phyloP scores from a whole-genome alignment of 169 alveolate species.

The Plasmodium cynomolgi region DNA sequence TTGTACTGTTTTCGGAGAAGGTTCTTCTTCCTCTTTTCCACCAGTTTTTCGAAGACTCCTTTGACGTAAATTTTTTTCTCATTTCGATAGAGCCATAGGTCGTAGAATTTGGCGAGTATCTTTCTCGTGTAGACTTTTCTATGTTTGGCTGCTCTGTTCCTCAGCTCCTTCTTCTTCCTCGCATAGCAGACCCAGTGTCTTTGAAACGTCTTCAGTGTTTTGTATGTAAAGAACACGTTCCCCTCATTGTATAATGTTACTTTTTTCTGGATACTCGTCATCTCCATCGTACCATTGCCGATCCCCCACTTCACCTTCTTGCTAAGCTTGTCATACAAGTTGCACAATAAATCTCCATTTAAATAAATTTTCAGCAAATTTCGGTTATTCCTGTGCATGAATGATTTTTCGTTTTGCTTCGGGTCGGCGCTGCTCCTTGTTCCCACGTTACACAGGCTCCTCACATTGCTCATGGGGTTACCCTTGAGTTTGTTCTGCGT shows the following conservation, averaged over 20 bases:
- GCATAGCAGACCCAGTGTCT: background rate
- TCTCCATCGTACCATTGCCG: background rate
- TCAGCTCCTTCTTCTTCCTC: conserved; percentile 1
- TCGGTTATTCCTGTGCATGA: conserved; percentile 28
- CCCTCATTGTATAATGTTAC: conserved; percentile 34
- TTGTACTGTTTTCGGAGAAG: background rate
- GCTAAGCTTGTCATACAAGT: background rate
- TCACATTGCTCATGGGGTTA: background rate
- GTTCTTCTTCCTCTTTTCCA: conserved; percentile 9
- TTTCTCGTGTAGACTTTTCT: background rate
- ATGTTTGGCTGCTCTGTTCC: background rate
- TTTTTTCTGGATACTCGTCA: background rate
- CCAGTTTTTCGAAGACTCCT: background rate
- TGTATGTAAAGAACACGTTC: conserved; percentile 22
- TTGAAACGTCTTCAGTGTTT: background rate
- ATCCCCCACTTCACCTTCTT: background rate
- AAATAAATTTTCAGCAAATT: conserved; percentile 33
- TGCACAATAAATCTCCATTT: conserved; percentile 27
- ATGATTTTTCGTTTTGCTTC: conserved; percentile 27
- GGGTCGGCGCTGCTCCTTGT: background rate
- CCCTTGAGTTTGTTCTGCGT: background rate
- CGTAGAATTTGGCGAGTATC: conserved; percentile 17
- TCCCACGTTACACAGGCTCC: background rate
- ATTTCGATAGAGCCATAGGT: conserved; percentile 15
- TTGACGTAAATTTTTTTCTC: conserved; percentile 28